Evolutionary conservation across 2,329 filamentous ascomycete genomes (phyloP).

Genomic region (Aspergillus neotritici): DNA sequence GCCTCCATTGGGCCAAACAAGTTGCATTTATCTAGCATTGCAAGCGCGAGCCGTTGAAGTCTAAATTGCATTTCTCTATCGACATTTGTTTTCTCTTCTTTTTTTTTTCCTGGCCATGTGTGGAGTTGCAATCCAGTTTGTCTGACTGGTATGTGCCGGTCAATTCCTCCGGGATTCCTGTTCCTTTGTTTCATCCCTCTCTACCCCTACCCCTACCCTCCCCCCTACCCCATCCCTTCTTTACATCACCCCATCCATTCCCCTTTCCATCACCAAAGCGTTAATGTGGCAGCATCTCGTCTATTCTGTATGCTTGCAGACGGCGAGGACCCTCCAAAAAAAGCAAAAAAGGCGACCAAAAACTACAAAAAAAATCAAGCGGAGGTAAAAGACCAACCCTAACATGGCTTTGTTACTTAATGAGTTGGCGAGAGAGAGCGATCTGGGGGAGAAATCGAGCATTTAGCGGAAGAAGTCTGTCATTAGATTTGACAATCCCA

Average conservation of each 20-base stretch:
- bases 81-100: conserved; percentile 11
- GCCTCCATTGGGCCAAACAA: conserved; percentile 27
- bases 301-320: conserved; percentile 11
- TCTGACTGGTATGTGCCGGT: conserved; percentile 1
- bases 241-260: conserved; percentile 1
- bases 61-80: conserved; percentile 22
- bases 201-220: conserved; percentile 2
- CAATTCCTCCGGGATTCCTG: conserved; percentile 4
- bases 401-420: conserved; percentile 12
- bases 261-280: conserved; percentile 11
- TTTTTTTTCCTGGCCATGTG: conserved; percentile 10
- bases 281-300: conserved; percentile 15
- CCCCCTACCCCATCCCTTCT: not conserved
- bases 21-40: conserved; percentile 42
- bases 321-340: conserved; percentile 14
- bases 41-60: conserved; percentile 41
- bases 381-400: conserved; percentile 4
- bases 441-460: not conserved
- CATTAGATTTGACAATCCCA: no score
- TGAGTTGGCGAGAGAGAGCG: conserved; percentile 10
- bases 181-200: conserved; percentile 1
- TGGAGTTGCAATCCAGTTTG: conserved; percentile 5
- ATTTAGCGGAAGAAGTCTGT: no score
- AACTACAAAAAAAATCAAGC: conserved; percentile 9
- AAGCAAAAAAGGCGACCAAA: conserved; percentile 7